phyloP scores from a whole-genome alignment of 2,329 filamentous ascomycete species.

The Neoarthrinium moseri region DNA sequence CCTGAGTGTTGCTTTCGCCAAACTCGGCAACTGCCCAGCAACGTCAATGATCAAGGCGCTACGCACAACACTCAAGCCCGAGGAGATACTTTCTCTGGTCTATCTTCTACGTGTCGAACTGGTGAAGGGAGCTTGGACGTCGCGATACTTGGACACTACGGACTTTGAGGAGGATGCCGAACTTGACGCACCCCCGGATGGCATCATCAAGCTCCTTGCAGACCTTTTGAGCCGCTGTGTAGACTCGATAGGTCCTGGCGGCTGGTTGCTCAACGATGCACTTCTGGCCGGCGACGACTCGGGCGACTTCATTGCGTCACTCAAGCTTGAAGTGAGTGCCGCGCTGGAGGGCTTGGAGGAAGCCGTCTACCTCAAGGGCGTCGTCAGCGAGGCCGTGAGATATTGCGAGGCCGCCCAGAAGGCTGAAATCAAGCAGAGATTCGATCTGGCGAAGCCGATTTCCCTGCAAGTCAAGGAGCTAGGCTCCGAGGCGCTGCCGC shows the following conservation, averaged over 20 bases:
- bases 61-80: constrained; percentile 60
- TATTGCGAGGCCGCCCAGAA: constrained; percentile 47
- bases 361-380: constrained; percentile 60
- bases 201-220: constrained; percentile 68
- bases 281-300: constrained; percentile 52
- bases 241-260: constrained; percentile 71
- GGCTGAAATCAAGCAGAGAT: constrained; percentile 11
- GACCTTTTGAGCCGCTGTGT: constrained; percentile 71
- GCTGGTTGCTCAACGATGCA: constrained; percentile 68
- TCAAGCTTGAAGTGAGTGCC: constrained; percentile 68
- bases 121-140: constrained; percentile 73
- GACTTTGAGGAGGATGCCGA: constrained; percentile 45
- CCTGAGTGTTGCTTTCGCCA: constrained; percentile 66
- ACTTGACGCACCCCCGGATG: constrained; percentile 56
- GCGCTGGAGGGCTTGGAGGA: constrained; percentile 73
- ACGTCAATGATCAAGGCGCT: constrained; percentile 61
- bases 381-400: constrained; percentile 65
- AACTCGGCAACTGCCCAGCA: constrained; percentile 65
- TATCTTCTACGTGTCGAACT: constrained; percentile 72
- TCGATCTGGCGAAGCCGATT: constrained; percentile 42
- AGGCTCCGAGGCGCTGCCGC: constrained; percentile 56
- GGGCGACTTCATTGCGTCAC: constrained; percentile 62
- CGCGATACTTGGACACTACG: constrained; percentile 63
- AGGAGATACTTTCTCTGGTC: constrained; percentile 71
- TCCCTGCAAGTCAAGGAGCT: constrained; percentile 43